Evolutionary conservation across 106 monocot species (phyloP), one percentile per base, ranked within the genome.

Genomic region (Ottelia alismoides): DNA sequence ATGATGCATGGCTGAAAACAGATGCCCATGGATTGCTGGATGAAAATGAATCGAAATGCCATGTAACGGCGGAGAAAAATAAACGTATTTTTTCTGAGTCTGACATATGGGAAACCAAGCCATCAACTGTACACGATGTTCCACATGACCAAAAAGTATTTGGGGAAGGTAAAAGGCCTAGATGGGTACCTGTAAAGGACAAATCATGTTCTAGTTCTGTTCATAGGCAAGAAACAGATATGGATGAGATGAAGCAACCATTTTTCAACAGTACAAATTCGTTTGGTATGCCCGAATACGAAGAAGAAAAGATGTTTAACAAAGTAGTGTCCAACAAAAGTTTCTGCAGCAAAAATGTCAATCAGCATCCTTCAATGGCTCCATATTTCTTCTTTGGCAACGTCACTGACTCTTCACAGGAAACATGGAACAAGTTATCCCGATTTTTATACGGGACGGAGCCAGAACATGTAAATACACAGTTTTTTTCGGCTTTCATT

Each of bases 301-400:
- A 51, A 46, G 58, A 43, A 19, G 55, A 59, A 27, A 22, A 9
- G 31, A 3, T 22, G 14, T 60, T 27, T 58, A 63, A 55, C 47
- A 67, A 53, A 72, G 72, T 59, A 11, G 26, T 17, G 60, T 51
- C 26, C 68, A 65, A 11, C 21, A 26, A 14, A 9, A 47, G 54
- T 28, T 32, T 24, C n/a, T 35, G 52, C n/a, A 28, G 5, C 25
- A 29, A 32, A 19, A 71, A 67, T 63, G 30, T 26, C 40, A 30
- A 28, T 11, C 60, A 57, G 1, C 48, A 31, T 21, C 44, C 60
- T 2, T 68, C 69, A 5, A 73, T 28, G 28, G 59, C 82, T 11
- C 81, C 84, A 20, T 93, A 62, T 47, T 87, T 84, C 53, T 76
- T 88, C 25, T 94, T 84, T 61, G 88, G 78, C 50, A 94, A 71